phyloP scores from a whole-genome alignment of 805 yeast species.

The Blastobotrys attinorum region DNA sequence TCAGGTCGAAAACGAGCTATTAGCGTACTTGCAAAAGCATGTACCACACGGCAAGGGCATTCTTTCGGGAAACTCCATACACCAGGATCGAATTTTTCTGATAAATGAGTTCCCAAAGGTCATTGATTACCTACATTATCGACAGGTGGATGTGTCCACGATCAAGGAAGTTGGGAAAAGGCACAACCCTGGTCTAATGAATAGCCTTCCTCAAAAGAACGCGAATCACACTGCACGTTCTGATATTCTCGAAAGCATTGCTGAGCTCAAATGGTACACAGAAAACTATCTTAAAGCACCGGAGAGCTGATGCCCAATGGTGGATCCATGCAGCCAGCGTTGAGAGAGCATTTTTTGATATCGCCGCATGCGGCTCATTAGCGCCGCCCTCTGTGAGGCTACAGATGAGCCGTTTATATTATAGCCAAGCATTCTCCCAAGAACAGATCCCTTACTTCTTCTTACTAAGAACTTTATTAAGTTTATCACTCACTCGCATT shows the following conservation, averaged over 20 bases:
- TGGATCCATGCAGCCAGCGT: too few relatives aligned
- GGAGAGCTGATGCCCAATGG: conserved; percentile 1
- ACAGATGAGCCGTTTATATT: too few relatives aligned
- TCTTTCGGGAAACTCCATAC: conserved; percentile 87
- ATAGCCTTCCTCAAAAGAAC: conserved; percentile 52
- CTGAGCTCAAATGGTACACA: conserved; percentile 69
- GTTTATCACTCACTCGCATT: too few relatives aligned
- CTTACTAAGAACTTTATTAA: too few relatives aligned
- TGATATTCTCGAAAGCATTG: conserved; percentile 85
- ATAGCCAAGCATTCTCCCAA: too few relatives aligned
- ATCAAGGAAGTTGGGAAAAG: conserved; percentile 73
- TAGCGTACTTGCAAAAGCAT: conserved; percentile 49
- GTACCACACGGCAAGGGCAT: conserved; percentile 55
- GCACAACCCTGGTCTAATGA: conserved; percentile 60
- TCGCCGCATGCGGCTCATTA: too few relatives aligned
- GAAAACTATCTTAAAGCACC: conserved; percentile 44
- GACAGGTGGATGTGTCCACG: conserved; percentile 86
- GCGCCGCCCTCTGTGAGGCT: too few relatives aligned
- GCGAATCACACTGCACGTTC: conserved; percentile 77
- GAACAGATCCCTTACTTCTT: too few relatives aligned
- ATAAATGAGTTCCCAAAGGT: conserved; percentile 74
- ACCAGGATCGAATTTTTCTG: conserved; percentile 84
- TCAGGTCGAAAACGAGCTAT: conserved; percentile 59
- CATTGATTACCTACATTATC: conserved; percentile 49
- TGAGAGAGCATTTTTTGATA: too few relatives aligned